Percentiles rank a stretch among this genome's conserved stretches.
phyloP scores from a whole-genome alignment of 495 filamentous ascomycete genomes.

The Usnea hakonensis region DNA sequence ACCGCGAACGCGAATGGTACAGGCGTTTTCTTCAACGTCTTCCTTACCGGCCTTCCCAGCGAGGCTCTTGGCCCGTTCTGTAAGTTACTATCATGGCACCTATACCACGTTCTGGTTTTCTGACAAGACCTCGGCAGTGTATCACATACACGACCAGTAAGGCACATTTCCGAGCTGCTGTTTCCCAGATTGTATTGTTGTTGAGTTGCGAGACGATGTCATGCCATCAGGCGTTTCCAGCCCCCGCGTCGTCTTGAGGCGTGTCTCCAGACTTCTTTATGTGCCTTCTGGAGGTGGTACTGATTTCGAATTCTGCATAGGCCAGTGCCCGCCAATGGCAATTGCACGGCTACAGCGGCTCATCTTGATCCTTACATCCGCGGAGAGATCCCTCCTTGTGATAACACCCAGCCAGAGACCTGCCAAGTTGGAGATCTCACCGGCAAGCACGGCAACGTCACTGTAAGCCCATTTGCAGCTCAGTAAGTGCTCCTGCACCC shows the following conservation, averaged over 20 bases:
- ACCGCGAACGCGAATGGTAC: constrained; percentile 46
- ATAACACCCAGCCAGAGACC: constrained; percentile 50
- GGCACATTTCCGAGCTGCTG: too few species aligned
- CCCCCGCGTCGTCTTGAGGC: too few species aligned
- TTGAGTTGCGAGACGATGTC: too few species aligned
- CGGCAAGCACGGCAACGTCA: constrained; percentile 72
- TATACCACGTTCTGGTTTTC: background rate
- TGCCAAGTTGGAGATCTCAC: constrained; percentile 81
- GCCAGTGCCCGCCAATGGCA: constrained; percentile 67
- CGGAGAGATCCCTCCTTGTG: constrained; percentile 57
- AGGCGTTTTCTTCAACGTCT: constrained; percentile 55
- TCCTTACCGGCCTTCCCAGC: constrained; percentile 58
- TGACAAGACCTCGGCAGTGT: constrained; percentile 43
- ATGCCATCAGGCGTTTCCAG: too few species aligned
- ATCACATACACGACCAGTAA: constrained; percentile 73
- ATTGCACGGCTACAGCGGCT: constrained; percentile 63
- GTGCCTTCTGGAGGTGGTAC: too few species aligned
- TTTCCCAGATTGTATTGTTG: too few species aligned
- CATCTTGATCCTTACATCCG: constrained; percentile 64
- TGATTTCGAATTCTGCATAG: too few species aligned
- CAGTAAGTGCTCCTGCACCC: constrained; percentile 6
- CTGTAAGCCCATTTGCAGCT: constrained; percentile 14
- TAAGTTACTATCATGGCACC: constrained; percentile 37
- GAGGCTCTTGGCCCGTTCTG: constrained; percentile 57
- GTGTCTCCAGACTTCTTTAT: too few species aligned